phyloP scores from a whole-genome alignment of 2,329 filamentous ascomycete species.

The Knufia petricola region DNA sequence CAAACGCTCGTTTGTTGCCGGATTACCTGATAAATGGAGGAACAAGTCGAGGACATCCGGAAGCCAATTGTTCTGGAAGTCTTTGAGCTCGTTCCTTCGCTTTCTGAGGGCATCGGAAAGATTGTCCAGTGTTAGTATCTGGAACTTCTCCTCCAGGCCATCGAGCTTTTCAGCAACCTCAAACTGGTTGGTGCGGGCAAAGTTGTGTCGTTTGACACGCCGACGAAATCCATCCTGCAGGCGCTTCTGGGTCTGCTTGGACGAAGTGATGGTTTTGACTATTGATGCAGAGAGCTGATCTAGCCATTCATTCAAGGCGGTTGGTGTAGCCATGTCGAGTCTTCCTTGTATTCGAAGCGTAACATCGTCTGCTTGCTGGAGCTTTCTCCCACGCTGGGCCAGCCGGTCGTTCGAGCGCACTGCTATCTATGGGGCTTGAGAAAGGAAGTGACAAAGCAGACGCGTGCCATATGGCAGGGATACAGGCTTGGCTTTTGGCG shows the following conservation, averaged over 20 bases:
- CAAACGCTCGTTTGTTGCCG: constrained; percentile 59
- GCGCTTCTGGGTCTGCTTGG: constrained; percentile 9
- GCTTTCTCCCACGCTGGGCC: too few relatives aligned
- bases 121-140: constrained; percentile 66
- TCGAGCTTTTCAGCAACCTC: constrained; percentile 55
- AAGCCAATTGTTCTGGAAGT: constrained; percentile 51
- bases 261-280: not conserved
- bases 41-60: constrained; percentile 74
- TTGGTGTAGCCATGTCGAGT: constrained; percentile 21
- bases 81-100: constrained; percentile 51
- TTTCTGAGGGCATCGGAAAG: constrained; percentile 59
- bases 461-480: not conserved
- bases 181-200: constrained; percentile 64
- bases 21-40: constrained; percentile 71
- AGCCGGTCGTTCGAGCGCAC: too few relatives aligned
- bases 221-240: constrained; percentile 18
- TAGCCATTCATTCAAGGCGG: constrained; percentile 21
- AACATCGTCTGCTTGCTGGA: not conserved
- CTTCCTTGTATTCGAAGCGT: not conserved
- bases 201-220: constrained; percentile 35
- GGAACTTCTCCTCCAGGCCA: constrained; percentile 78
- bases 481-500: not conserved
- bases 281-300: constrained; percentile 19
- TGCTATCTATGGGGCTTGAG: too few relatives aligned
- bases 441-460: too few relatives aligned